These are phyloP conservation scores for Atractiella rhizophila DNA, from an alignment of 768 basidiomycete genomes.

Conservation along the genomic window DNA sequence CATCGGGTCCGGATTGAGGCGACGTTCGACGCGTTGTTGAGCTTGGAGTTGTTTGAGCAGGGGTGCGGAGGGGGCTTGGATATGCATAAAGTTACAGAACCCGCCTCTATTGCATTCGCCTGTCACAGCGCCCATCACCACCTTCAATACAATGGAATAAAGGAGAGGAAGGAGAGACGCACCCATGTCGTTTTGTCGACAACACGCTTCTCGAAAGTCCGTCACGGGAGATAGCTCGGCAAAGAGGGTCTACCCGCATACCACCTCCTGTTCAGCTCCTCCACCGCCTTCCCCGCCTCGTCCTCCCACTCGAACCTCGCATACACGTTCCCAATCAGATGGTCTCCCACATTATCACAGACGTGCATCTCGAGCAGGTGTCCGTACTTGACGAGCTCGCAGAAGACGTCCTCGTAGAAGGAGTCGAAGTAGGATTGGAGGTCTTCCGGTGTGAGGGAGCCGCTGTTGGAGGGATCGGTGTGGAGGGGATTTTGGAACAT, in stretches of 20 bases:
- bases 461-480: slow-evolving; percentile 23
- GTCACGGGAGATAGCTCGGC: slow-evolving; percentile 96
- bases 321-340: slow-evolving; percentile 98
- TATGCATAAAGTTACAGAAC: slow-evolving; percentile 86
- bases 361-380: slow-evolving; percentile 90
- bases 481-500: slow-evolving; percentile 97
- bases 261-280: slow-evolving; percentile 85
- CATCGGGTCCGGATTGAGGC: slow-evolving; percentile 4
- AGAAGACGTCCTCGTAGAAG: slow-evolving; percentile 23
- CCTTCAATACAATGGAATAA: too few relatives aligned
- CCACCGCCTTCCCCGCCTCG: slow-evolving; percentile 77
- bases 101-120: slow-evolving; percentile 81
- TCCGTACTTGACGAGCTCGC: slow-evolving; percentile 76
- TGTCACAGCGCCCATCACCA: too few relatives aligned
- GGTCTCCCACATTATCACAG: slow-evolving; percentile 98
- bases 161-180: too few relatives aligned
- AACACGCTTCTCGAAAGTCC: slow-evolving; percentile 95
- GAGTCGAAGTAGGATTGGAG: slow-evolving; percentile 24
- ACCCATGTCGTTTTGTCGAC: slow-evolving; percentile 93
- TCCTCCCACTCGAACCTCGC: slow-evolving; percentile 97
- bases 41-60: slow-evolving; percentile 12
- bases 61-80: slow-evolving; percentile 9
- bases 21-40: slow-evolving; percentile 9
- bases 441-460: slow-evolving; percentile 60
- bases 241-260: slow-evolving; percentile 82